Conservation (phyloP, 75 land plant species). For the Pinus tabuliformis region DNA sequence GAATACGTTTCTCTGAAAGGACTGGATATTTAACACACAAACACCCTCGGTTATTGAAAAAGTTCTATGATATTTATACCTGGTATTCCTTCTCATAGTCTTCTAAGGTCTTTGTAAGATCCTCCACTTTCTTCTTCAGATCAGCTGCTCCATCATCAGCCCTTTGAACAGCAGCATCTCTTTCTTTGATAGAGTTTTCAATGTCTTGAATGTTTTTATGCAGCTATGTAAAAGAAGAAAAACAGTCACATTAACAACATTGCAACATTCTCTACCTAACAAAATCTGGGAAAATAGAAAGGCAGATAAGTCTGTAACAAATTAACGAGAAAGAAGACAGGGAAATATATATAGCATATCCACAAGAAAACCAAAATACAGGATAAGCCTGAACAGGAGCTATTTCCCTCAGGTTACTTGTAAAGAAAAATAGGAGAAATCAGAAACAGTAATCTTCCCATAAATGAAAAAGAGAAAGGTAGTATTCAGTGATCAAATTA, state of each 20-base stretch:
- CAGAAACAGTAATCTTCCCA: background rate
- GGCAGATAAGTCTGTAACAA: background rate
- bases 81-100: conserved; percentile 83
- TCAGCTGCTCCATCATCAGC: conserved; percentile 85
- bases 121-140: conserved; percentile 61
- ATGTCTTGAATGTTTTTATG: conserved; percentile 57
- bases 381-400: no score
- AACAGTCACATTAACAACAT: background rate
- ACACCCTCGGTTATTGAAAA: no score
- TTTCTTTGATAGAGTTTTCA: conserved; percentile 62
- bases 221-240: conserved; percentile 31
- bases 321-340: background rate
- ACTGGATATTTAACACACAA: no score
- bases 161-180: conserved; percentile 56
- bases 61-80: conserved; percentile 29
- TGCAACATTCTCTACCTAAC: background rate
- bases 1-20: no score
- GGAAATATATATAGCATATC: no score
- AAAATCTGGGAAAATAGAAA: background rate
- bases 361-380: no score
- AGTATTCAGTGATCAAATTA: background rate
- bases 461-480: background rate
- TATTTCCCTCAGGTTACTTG: background rate
- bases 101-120: conserved; percentile 63
- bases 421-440: background rate